A percentile compares a stretch with the other conserved stretches of the same genome.
Conservation (phyloP, 192 early-diverging fungal species). For the Linnemannia hyalina region DNA sequence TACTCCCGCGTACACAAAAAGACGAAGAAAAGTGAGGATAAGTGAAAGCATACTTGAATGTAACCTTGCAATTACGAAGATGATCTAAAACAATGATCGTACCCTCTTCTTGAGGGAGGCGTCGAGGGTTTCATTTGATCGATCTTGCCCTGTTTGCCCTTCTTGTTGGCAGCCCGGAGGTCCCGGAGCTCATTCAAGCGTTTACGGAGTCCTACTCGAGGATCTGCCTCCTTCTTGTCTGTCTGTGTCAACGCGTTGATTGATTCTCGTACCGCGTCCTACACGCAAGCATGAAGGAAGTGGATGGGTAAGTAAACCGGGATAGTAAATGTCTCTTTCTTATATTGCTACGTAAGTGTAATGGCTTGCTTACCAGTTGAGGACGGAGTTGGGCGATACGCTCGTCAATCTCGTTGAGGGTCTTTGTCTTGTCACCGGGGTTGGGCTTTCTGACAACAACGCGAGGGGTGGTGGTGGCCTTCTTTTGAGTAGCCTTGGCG, state of each 20-base stretch:
- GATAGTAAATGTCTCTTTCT: neutral
- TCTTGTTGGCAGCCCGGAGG: constrained; percentile 75
- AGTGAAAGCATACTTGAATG: neutral
- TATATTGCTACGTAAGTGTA: neutral
- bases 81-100: neutral
- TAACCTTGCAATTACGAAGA: neutral
- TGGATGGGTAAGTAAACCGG: neutral
- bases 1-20: neutral
- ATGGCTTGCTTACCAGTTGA: neutral
- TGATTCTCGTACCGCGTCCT: constrained; percentile 8
- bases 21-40: neutral
- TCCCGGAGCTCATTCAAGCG: constrained; percentile 74
- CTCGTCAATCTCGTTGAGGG: constrained; percentile 13
- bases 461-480: neutral
- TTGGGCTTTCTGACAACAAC: constrained; percentile 5
- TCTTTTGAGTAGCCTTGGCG: neutral
- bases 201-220: constrained; percentile 43
- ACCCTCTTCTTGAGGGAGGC: constrained; percentile 83
- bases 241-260: neutral
- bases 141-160: constrained; percentile 72
- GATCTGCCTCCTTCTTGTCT: constrained; percentile 5
- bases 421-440: constrained; percentile 3
- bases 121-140: constrained; percentile 75
- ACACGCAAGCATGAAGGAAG: neutral
- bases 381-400: constrained; percentile 4